A percentile compares a stretch with the other conserved stretches of the same genome.
phyloP scores from a whole-genome alignment of 2,329 filamentous ascomycete species.

The Helotiales sp. region DNA sequence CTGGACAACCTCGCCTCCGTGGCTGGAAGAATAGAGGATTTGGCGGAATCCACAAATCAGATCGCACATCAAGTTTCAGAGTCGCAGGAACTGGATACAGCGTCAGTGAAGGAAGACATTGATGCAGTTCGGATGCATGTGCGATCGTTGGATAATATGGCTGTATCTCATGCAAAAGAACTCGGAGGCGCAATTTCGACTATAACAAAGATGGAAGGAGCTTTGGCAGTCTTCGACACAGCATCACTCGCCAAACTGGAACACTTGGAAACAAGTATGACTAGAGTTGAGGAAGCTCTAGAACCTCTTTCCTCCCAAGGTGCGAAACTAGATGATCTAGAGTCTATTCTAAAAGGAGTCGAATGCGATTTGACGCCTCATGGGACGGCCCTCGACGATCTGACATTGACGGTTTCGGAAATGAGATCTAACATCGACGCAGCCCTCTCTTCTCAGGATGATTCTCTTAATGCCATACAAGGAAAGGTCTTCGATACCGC shows the following conservation, averaged over 20 bases:
- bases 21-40: constrained; percentile 17
- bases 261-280: neutral
- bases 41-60: constrained; percentile 19
- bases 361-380: constrained; percentile 1
- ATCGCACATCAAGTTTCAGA: constrained; percentile 17
- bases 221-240: neutral
- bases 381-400: neutral
- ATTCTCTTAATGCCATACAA: constrained; percentile 3
- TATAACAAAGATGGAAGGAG: constrained; percentile 3
- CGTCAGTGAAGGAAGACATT: constrained; percentile 17
- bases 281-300: constrained; percentile 2
- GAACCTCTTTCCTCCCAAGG: constrained; percentile 1
- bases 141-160: constrained; percentile 9
- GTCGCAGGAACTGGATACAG: constrained; percentile 12
- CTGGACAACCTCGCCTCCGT: constrained; percentile 19
- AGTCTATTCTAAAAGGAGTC: neutral
- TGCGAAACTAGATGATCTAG: constrained; percentile 4
- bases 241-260: neutral
- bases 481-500: constrained; percentile 1
- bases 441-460: constrained; percentile 4
- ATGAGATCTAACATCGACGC: constrained; percentile 7
- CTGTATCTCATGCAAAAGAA: constrained; percentile 3
- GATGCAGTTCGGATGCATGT: constrained; percentile 15
- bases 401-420: constrained; percentile 3
- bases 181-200: constrained; percentile 1